Evolutionary conservation across 1,284 basidiomycete species (phyloP).

Genomic region (Moniliella sp.): DNA sequence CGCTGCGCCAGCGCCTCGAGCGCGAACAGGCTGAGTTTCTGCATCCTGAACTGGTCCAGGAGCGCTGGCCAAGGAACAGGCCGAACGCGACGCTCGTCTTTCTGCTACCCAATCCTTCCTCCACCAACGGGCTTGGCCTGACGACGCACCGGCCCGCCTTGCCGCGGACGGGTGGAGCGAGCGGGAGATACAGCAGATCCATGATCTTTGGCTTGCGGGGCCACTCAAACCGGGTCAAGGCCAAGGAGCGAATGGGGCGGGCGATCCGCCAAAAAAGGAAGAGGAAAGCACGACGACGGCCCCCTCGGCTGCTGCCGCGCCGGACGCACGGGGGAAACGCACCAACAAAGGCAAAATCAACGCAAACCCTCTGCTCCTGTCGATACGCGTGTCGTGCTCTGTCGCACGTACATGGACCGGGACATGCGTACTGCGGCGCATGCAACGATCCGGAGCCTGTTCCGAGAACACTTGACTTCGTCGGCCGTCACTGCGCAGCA

Average conservation of each 20-base stretch:
- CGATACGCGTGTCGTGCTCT: conserved; percentile 3
- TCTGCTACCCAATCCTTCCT: not conserved
- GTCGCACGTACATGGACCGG: not conserved
- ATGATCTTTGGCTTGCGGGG: not conserved
- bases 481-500: no score
- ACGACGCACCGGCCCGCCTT: conserved; percentile 2
- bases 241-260: conserved; percentile 1
- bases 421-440: no score
- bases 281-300: conserved; percentile 1
- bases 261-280: not conserved
- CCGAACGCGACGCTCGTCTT: not conserved
- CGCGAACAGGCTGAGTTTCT: not conserved
- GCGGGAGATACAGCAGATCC: not conserved
- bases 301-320: not conserved
- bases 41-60: not conserved
- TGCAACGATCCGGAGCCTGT: no score
- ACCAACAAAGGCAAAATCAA: conserved; percentile 15
- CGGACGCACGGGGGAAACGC: conserved; percentile 35
- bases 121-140: conserved; percentile 5
- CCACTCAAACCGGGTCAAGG: not conserved
- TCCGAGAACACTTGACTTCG: no score
- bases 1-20: conserved; percentile 1
- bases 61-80: conserved; percentile 1
- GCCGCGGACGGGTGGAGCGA: not conserved
- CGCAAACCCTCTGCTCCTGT: conserved; percentile 1